Evolutionary conservation across 108 stramenopile genomes (phyloP), one percentile per base, ranked within the genome.

Genomic region (Fragilaria crotonensis): DNA sequence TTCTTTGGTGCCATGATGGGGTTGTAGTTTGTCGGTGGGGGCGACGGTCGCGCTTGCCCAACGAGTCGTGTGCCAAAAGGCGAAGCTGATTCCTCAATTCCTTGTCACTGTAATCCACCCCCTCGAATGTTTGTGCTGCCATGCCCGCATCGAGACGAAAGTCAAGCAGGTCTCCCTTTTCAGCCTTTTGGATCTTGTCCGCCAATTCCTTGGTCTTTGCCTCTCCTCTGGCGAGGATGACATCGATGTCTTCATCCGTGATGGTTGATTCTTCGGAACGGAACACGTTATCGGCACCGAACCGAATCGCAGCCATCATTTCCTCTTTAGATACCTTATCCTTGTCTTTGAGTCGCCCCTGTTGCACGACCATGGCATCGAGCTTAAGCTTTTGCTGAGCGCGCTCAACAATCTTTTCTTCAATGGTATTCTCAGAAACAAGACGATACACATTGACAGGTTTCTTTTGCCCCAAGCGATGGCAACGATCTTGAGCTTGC

Each of bases 381-480:
- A 99, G 95, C 58, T 99, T 98, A 18, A 99, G 94, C 75, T 99
- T 99, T 60, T 97, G 89, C 62, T 98, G 96, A 2, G 99, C 99
- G 30, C 99, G 83, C 68, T 99, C 96, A 3, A 99, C 96, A 66
- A 99, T 97, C 68, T 97, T 98, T 72, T 99, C 97, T 76, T 99
- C 98, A 25, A 99, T 87, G 14, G 97, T 97, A 63, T 96, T 91
- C 70, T 98, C 97, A n/a, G 93, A 94, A 5, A 99, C 93, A 36
- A 99, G 77, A 31, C 98, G 94, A 70, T 94, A 99, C 5, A 99
- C 88, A 54, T 67, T 85, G 22, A 99, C 98, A 1, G 91, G 88
- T 60, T 92, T 94, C 69, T 95, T 99, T 66, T 99, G 98, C 0
- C 98, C 98, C 52, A 99, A 76, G 45, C 98, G 85, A 68, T 99